Evolutionary conservation across 805 yeast species (phyloP).

Genomic region (Wickerhamiella vanderwaltii): DNA sequence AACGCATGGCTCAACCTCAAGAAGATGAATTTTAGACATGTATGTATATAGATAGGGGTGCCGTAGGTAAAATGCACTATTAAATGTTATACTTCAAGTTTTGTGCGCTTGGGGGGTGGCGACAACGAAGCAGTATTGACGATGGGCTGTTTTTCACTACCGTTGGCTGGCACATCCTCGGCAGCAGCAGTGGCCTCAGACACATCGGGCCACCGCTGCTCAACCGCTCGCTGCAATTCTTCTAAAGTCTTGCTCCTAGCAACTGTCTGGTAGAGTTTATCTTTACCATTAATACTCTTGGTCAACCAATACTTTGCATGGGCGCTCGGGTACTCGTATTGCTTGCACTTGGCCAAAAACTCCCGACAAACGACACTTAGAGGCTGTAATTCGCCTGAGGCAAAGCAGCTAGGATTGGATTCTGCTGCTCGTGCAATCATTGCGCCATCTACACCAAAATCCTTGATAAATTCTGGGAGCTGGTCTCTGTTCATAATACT

Average conservation of each 20-base stretch:
- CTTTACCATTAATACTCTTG: conserved; percentile 69
- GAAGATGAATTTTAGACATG: conserved; percentile 15
- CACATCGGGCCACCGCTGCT: conserved; percentile 7
- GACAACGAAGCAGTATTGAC: too few relatives aligned
- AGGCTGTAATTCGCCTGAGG: conserved; percentile 15
- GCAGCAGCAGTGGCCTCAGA: too few relatives aligned
- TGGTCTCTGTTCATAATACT: conserved; percentile 48
- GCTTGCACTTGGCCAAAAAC: conserved; percentile 40
- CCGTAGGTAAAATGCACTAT: background rate
- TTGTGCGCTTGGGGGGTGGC: too few relatives aligned
- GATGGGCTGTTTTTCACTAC: too few relatives aligned
- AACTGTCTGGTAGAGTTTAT: conserved; percentile 44
- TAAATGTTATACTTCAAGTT: background rate
- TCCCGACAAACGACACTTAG: conserved; percentile 36
- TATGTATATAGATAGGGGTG: too few relatives aligned
- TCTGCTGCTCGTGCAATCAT: conserved; percentile 94
- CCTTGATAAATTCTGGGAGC: conserved; percentile 37
- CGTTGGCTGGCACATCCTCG: too few relatives aligned
- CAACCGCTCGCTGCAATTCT: conserved; percentile 12
- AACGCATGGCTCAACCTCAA: conserved; percentile 28
- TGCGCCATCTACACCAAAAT: conserved; percentile 58
- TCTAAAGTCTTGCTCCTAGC: conserved; percentile 44
- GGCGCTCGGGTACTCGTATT: conserved; percentile 49
- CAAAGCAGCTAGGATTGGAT: conserved; percentile 68
- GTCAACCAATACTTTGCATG: conserved; percentile 74